Conservation (phyloP, 805 yeast genomes). For the Saccharomycopsis capsularis region DNA sequence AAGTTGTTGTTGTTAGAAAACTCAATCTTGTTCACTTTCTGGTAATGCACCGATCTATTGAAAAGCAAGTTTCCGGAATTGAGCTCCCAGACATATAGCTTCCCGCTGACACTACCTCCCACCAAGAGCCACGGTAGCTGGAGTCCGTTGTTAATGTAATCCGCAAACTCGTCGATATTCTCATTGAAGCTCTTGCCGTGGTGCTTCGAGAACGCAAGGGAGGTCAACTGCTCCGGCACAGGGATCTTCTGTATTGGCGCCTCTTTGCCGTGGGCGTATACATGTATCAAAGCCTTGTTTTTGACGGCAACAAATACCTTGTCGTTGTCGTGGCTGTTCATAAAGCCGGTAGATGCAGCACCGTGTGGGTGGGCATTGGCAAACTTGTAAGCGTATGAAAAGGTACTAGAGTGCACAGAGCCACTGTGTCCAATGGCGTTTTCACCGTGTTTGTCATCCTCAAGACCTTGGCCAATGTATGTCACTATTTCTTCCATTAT, state of each 20-base stretch:
- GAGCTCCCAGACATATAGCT: slow-evolving; percentile 79
- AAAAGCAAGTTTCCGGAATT: slow-evolving; percentile 64
- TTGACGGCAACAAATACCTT: slow-evolving; percentile 57
- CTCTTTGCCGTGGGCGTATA: slow-evolving; percentile 41
- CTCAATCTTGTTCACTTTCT: slow-evolving; percentile 52
- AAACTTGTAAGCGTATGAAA: slow-evolving; percentile 38
- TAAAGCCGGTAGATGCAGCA: slow-evolving; percentile 42
- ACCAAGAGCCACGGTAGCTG: slow-evolving; percentile 59
- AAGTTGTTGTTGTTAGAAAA: slow-evolving; percentile 59
- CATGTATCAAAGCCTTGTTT: slow-evolving; percentile 69
- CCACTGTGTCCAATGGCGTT: slow-evolving; percentile 36
- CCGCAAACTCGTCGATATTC: slow-evolving; percentile 29
- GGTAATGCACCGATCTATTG: slow-evolving; percentile 76
- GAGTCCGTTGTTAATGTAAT: slow-evolving; percentile 26
- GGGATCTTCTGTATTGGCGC: slow-evolving; percentile 75
- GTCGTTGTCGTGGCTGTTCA: slow-evolving; percentile 43
- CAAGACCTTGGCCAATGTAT: slow-evolving; percentile 39
- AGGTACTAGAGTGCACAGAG: slow-evolving; percentile 38
- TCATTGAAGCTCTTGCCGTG: slow-evolving; percentile 21
- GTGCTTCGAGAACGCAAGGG: slow-evolving; percentile 38
- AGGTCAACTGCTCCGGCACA: slow-evolving; percentile 68
- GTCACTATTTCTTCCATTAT: slow-evolving; percentile 47
- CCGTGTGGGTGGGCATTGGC: slow-evolving; percentile 44
- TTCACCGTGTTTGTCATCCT: slow-evolving; percentile 39
- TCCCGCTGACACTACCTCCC: slow-evolving; percentile 72